These are phyloP conservation scores for Fusarium sp. DNA, from an alignment of 2,329 filamentous ascomycete species.

Conservation along the genomic window DNA sequence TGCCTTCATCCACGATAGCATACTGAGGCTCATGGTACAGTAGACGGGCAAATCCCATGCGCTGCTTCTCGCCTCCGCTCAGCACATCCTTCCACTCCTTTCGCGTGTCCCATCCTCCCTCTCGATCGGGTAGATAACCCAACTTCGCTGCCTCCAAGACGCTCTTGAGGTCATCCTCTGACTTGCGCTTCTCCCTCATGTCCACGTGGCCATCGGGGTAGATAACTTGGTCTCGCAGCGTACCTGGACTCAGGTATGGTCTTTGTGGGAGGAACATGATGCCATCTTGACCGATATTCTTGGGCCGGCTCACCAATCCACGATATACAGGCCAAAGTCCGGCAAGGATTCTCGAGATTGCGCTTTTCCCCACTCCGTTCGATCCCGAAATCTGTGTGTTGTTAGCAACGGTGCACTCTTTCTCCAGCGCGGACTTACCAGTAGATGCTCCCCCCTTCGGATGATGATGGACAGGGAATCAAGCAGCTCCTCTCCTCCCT, in stretches of 20 bases:
- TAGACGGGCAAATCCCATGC: constrained; percentile 90
- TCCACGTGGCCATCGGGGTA: constrained; percentile 96
- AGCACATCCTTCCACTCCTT: constrained; percentile 99
- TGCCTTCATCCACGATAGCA: constrained; percentile 95
- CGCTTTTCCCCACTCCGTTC: constrained; percentile 94
- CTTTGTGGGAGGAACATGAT: constrained; percentile 99
- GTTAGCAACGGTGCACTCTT: constrained; percentile 30
- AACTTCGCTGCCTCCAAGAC: constrained; percentile 88
- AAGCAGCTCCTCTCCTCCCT: constrained; percentile 91
- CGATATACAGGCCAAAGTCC: constrained; percentile 98
- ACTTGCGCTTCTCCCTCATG: constrained; percentile 86
- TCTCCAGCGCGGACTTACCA: constrained; percentile 63
- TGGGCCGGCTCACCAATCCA: constrained; percentile 90
- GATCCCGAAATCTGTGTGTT: constrained; percentile 82
- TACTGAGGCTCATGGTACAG: constrained; percentile 96
- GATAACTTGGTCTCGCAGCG: constrained; percentile 95
- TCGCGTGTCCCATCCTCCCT: constrained; percentile 95
- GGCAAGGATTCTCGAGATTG: constrained; percentile 88
- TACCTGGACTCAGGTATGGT: constrained; percentile 92
- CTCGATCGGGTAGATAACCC: constrained; percentile 90
- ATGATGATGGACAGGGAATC: constrained; percentile 92
- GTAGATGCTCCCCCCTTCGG: constrained; percentile 89
- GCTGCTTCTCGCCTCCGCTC: constrained; percentile 97
- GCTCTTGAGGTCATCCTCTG: constrained; percentile 82
- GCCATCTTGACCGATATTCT: constrained; percentile 84